A percentile compares a stretch with the other conserved stretches of the same genome.
These are phyloP conservation scores for Paraurostyla sp. DNA, from an alignment of 73 alveolate genomes.

Conservation along the genomic window DNA sequence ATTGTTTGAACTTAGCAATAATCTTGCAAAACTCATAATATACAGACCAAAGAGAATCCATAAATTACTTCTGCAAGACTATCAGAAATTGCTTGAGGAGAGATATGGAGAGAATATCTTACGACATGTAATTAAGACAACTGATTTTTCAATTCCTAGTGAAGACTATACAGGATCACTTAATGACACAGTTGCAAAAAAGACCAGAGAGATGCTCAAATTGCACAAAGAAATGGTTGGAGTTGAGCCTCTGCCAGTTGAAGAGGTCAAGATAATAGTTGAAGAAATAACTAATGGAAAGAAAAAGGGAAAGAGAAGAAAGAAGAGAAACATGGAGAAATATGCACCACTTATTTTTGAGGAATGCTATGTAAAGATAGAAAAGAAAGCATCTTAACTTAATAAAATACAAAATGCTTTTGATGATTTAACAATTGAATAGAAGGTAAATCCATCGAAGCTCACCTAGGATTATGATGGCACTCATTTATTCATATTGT, in stretches of 20 bases:
- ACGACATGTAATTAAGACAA: conserved; percentile 37
- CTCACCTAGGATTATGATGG: conserved; percentile 28
- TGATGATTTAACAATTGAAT: conserved; percentile 38
- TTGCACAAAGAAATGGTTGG: conserved; percentile 7
- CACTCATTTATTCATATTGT: conserved; percentile 73
- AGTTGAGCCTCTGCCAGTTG: conserved; percentile 12
- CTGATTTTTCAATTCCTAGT: conserved; percentile 20
- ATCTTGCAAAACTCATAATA: background rate
- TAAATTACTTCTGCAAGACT: conserved; percentile 16
- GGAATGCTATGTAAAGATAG: conserved; percentile 46
- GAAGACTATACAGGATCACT: conserved; percentile 35
- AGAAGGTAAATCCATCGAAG: conserved; percentile 68
- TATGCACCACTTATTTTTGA: conserved; percentile 57
- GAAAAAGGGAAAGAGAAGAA: conserved; percentile 13
- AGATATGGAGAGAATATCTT: conserved; percentile 51
- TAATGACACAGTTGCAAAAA: conserved; percentile 44
- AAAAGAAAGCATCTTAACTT: background rate
- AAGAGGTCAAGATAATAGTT: conserved; percentile 25
- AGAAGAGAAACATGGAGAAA: conserved; percentile 38
- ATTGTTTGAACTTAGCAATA: conserved; percentile 30
- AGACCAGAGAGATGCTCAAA: conserved; percentile 36
- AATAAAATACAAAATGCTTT: background rate
- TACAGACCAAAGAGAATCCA: conserved; percentile 35
- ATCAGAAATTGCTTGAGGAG: conserved; percentile 35
- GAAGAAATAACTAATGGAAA: background rate